phyloP scores from a whole-genome alignment of 2,329 filamentous ascomycete genomes.

The Incumbomyces delicatus region DNA sequence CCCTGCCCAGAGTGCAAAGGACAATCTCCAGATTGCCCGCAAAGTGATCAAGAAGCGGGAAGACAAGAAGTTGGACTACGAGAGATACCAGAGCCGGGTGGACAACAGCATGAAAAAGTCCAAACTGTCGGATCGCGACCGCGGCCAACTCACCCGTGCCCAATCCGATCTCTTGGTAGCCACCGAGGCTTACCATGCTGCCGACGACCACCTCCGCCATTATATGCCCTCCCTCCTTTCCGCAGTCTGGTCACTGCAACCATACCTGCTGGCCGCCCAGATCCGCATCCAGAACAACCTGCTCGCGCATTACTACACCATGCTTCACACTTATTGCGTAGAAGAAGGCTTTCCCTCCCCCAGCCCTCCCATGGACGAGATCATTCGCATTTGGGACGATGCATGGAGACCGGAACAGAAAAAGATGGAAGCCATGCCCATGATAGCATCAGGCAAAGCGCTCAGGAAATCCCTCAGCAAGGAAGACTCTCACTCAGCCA shows the following conservation, averaged over 20 bases:
- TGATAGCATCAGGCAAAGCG: constrained; percentile 58
- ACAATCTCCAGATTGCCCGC: constrained; percentile 59
- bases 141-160: constrained; percentile 58
- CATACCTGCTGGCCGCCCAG: constrained; percentile 59
- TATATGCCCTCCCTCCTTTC: constrained; percentile 62
- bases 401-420: constrained; percentile 54
- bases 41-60: constrained; percentile 80
- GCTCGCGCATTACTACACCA: constrained; percentile 68
- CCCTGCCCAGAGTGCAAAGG: constrained; percentile 60
- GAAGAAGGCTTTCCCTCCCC: constrained; percentile 61
- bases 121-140: constrained; percentile 62
- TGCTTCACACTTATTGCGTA: constrained; percentile 62
- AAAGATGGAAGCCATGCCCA: constrained; percentile 56
- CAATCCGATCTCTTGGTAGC: constrained; percentile 59
- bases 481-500: constrained; percentile 38
- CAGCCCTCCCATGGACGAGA: constrained; percentile 60
- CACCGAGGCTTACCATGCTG: constrained; percentile 61
- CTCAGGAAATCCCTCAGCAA: constrained; percentile 47
- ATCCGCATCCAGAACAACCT: constrained; percentile 69
- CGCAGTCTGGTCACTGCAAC: constrained; percentile 63
- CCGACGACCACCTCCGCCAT: constrained; percentile 63
- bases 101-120: constrained; percentile 61
- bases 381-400: constrained; percentile 56
- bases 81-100: constrained; percentile 63
- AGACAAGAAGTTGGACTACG: constrained; percentile 73